Base-by-base conservation (phyloP, 2,329 filamentous ascomycete genomes). In the Ceratocystis papillata region DNA sequence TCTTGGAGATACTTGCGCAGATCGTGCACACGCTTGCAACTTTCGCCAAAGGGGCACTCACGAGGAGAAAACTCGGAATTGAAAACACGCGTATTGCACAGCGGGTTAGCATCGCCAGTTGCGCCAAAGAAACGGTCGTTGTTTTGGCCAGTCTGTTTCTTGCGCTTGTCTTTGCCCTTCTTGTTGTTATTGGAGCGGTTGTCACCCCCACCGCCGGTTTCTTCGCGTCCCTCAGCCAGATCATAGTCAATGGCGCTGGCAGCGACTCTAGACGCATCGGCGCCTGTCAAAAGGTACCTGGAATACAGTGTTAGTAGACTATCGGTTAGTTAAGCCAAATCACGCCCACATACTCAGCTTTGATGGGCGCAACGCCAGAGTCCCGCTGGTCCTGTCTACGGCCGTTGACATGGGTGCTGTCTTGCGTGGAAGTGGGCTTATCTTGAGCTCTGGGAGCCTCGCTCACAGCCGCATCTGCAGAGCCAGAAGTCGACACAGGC, bases 1-100 rank as follows among this genome's bases (percentile, higher is more conserved):
- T 94, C 85, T 41, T 82, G 83, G 62, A 99, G 78, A 73, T 99
- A 99, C 73, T 85, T 87, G 69, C 94, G 85, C 59, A 99, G 77
- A 72, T 96, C 85, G 73, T 99, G 94, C 71, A 87, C 85, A 70
- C 87, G 84, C 70, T 85, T 89, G 79, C 94, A 99, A 69, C 83
- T 85, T 41, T 90, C 87, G 30, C 89, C 92, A 71, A 87, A 95
- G 62, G 79, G 81, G 75, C 94, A 97, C 30, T 85, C 78, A 69
- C 80, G 79, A 0, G 91, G 89, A 2, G 90, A 92, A 74, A 96
- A 96, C 73, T 97, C 93, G 46, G 88, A 80, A 69, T 79, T 82
- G 71, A 85, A 82, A 20, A 83, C 83, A 68, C 89, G 81, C 64
- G 86, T 90, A 71, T 85, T 84, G 76, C 93, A 97, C 7, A 97